phyloP scores from a whole-genome alignment of 176 grass and related monocot species.

The Themeda triandra region DNA sequence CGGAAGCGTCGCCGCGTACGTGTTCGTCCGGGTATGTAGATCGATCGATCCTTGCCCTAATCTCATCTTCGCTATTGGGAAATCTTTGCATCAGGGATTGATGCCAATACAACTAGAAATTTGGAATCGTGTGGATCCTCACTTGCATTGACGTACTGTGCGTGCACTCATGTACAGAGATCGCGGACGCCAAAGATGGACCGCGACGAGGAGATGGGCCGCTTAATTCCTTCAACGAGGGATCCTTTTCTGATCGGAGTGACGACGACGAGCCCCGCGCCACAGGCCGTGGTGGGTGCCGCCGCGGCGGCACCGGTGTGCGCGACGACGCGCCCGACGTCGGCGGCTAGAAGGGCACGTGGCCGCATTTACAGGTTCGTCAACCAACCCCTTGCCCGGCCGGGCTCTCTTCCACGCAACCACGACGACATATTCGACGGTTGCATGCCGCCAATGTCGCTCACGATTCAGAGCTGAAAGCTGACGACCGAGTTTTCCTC shows the following conservation, averaged over 20 bases:
- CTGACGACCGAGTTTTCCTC: too few relatives aligned
- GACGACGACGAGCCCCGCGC: neutral
- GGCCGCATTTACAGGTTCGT: conserved; percentile 74
- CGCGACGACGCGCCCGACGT: neutral
- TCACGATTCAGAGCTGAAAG: neutral
- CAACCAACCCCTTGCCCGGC: neutral
- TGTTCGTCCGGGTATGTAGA: neutral
- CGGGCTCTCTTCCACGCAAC: too few relatives aligned
- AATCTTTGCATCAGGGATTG: neutral
- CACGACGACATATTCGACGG: too few relatives aligned
- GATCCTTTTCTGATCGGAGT: too few relatives aligned
- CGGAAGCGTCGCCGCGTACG: neutral
- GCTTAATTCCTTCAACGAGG: conserved; percentile 14
- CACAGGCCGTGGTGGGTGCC: too few relatives aligned
- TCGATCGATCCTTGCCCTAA: neutral
- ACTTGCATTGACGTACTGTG: neutral
- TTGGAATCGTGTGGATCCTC: too few relatives aligned
- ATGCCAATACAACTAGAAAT: too few relatives aligned
- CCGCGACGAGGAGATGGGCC: conserved; percentile 59
- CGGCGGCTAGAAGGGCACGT: conserved; percentile 14
- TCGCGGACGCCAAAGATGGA: conserved; percentile 15
- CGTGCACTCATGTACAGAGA: neutral
- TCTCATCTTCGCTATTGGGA: neutral
- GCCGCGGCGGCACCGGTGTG: neutral
- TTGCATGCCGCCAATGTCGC: neutral